phyloP scores from a whole-genome alignment of 2,329 filamentous ascomycete species.

The Purpureocillium takamizusanense region DNA sequence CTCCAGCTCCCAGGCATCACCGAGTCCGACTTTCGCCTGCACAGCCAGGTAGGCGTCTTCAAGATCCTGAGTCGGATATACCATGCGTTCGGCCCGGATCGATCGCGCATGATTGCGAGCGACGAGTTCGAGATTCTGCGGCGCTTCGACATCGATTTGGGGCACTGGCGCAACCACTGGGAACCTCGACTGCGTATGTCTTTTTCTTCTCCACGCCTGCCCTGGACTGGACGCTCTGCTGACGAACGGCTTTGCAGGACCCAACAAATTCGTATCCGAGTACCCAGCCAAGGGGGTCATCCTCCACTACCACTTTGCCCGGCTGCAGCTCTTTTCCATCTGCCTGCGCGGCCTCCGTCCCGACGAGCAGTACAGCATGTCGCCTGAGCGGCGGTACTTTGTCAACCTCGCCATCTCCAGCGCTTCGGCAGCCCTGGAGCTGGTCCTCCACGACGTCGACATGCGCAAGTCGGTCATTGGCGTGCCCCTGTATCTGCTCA shows the following conservation, averaged over 20 bases:
- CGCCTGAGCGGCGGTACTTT: conserved; percentile 32
- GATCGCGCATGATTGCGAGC: conserved; percentile 23
- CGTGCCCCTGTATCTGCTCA: conserved; percentile 21
- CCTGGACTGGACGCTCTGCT: no score
- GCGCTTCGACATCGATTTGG: conserved; percentile 20
- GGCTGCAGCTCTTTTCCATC: conserved; percentile 39
- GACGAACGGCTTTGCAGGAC: conserved; percentile 17
- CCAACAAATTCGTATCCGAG: conserved; percentile 33
- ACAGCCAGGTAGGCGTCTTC: conserved; percentile 51
- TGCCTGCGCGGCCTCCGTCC: conserved; percentile 27
- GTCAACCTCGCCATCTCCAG: conserved; percentile 29
- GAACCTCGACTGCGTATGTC: conserved; percentile 19
- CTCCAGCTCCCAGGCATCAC: conserved; percentile 39
- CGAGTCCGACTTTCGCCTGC: conserved; percentile 43
- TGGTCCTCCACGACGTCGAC: conserved; percentile 20
- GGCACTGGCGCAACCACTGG: conserved; percentile 27
- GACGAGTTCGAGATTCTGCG: conserved; percentile 22
- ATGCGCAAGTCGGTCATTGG: conserved; percentile 21
- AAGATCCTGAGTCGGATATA: conserved; percentile 51
- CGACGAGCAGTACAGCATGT: conserved; percentile 29
- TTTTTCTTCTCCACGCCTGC: no score
- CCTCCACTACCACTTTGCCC: conserved; percentile 41
- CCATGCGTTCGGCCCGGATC: conserved; percentile 48
- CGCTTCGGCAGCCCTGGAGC: conserved; percentile 18
- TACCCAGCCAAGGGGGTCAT: conserved; percentile 40